Evolutionary conservation across 2,329 filamentous ascomycete species (phyloP).

Genomic region (Emergomyces orientalis): DNA sequence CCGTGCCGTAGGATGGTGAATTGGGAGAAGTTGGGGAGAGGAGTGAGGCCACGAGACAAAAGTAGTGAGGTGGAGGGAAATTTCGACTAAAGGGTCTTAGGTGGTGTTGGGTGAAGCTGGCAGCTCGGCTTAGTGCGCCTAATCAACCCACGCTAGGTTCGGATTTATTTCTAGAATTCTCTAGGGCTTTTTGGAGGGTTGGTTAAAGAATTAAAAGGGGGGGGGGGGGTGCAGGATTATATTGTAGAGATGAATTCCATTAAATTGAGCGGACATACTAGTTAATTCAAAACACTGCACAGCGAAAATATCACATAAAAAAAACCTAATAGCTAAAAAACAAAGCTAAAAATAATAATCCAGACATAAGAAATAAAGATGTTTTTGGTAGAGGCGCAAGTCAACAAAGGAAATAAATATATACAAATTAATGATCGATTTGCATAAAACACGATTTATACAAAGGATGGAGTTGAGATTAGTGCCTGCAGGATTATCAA

Average conservation of each 20-base stretch:
- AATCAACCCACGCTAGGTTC: neutral
- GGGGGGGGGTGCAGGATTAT: too few species aligned
- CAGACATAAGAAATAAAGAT: neutral
- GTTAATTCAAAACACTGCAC: neutral
- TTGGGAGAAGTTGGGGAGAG: neutral
- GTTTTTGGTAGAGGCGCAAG: too few species aligned
- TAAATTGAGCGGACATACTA: neutral
- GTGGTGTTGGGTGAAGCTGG: neutral
- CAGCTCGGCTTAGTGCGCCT: neutral
- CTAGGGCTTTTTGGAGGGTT: too few species aligned
- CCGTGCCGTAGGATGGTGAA: neutral
- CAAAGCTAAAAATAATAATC: neutral
- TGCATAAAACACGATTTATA: too few species aligned
- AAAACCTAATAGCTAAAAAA: neutral
- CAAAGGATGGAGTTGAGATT: too few species aligned
- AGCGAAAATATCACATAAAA: neutral
- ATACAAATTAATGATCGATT: too few species aligned
- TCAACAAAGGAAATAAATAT: neutral
- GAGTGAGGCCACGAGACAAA: conserved; percentile 2
- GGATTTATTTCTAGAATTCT: too few species aligned
- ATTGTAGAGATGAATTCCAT: too few species aligned
- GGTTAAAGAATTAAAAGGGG: too few species aligned
- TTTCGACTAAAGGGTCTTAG: neutral
- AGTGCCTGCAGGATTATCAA: too few species aligned
- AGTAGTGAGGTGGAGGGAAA: neutral